These are phyloP conservation scores for Phyllosticta paracitricarpa DNA, from an alignment of 2,329 filamentous ascomycete genomes.

Conservation along the genomic window DNA sequence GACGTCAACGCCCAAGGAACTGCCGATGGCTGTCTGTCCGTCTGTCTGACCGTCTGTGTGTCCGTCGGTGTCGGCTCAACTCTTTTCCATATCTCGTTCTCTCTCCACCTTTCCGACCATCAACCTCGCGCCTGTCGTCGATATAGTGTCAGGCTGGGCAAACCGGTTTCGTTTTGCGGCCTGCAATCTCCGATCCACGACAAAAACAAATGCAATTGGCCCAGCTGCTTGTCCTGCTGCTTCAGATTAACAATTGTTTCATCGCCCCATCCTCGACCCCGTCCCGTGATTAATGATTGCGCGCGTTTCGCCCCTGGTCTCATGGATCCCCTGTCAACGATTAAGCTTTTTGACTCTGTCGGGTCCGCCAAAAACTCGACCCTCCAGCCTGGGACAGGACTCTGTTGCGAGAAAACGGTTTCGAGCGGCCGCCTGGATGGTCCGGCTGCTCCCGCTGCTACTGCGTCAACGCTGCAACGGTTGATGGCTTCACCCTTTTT, in stretches of 20 bases:
- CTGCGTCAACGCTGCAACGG: background rate
- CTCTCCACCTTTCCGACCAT: too few species aligned
- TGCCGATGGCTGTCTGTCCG: too few species aligned
- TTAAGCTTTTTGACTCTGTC: background rate
- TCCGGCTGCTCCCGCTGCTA: background rate
- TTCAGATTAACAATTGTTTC: background rate
- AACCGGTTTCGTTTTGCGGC: background rate
- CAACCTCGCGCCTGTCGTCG: background rate
- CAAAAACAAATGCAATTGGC: background rate
- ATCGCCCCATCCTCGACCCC: background rate
- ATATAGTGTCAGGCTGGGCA: background rate
- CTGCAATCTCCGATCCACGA: background rate
- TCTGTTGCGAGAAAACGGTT: background rate
- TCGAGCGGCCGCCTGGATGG: background rate
- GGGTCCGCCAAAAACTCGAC: background rate
- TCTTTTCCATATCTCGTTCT: too few species aligned
- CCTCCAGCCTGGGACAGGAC: background rate
- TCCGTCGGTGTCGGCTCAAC: too few species aligned
- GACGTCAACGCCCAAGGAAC: too few species aligned
- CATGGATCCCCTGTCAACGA: background rate
- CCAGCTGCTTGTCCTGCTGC: background rate
- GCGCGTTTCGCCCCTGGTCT: background rate
- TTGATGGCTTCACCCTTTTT: background rate
- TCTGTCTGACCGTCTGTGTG: too few species aligned
- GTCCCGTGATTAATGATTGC: background rate